Evolutionary conservation across 1,139 yeast species (phyloP).

Genomic region (Yamadazyma spencermartinsiae): DNA sequence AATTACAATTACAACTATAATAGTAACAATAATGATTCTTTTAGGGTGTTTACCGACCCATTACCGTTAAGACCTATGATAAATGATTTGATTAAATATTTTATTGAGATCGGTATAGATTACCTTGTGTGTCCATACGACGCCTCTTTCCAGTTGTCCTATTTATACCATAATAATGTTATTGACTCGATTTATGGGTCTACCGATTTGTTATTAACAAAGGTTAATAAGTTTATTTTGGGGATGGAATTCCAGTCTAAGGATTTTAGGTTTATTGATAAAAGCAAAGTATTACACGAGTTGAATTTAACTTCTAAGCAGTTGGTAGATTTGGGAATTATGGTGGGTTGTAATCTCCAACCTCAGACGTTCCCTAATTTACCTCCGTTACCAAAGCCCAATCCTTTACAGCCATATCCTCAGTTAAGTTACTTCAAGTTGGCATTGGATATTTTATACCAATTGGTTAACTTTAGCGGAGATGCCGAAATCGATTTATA

Average conservation of each 20-base stretch:
- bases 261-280: constrained; percentile 68
- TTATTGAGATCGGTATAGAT: constrained; percentile 58
- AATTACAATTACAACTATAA: constrained; percentile 26
- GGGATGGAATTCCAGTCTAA: constrained; percentile 68
- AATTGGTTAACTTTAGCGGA: constrained; percentile 32
- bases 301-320: constrained; percentile 62
- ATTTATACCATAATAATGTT: constrained; percentile 53
- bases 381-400: constrained; percentile 52
- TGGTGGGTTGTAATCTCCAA: constrained; percentile 78
- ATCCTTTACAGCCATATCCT: constrained; percentile 44
- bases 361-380: constrained; percentile 61
- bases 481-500: constrained; percentile 29
- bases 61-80: constrained; percentile 50
- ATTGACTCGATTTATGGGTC: constrained; percentile 86
- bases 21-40: constrained; percentile 36
- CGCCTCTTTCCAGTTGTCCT: constrained; percentile 80
- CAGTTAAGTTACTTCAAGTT: constrained; percentile 45
- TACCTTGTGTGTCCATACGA: constrained; percentile 82
- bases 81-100: constrained; percentile 56
- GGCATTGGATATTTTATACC: constrained; percentile 45
- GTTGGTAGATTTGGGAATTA: constrained; percentile 70
- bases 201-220: constrained; percentile 68
- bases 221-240: constrained; percentile 69
- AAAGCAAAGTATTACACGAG: constrained; percentile 57
- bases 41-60: constrained; percentile 49